Base-by-base conservation (phyloP, 1,284 basidiomycete species). In the Trichosporon asahii region DNA sequence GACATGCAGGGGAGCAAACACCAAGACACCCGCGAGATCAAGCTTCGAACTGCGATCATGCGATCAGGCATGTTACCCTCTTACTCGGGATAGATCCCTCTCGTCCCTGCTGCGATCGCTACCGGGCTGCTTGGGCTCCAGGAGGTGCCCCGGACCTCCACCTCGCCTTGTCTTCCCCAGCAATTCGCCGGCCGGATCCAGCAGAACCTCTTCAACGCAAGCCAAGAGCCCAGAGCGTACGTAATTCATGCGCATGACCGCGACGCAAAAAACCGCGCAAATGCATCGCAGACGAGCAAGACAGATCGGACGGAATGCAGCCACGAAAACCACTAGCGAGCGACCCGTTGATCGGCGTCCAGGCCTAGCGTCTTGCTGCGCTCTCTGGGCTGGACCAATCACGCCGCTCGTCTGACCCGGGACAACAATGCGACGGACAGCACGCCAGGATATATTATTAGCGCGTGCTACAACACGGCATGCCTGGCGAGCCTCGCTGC, bases 121-220 rank as follows among this genome's bases (percentile, higher is more conserved):
- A 8, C 11, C 7, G 9, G 14, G 11, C 9, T 14, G 14, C 35
- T 8, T 53, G 49, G 49, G 21, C n/a, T 53, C 49, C 49, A 37
- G 49, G n/a, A 53, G 49, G 49, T 53, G 49, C 49, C 49, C 49
- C 49, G 49, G 49, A 25, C 49, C 49, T 53, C 49, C 49, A 53
- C n/a, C 14, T 18, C 21, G 31, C 37, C 37, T 23, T 2, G n/a
- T n/a, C 7, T 53, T 25, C 49, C 49, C 49, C 49, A 53, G 49
- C 49, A 25, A 23, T 25, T 53, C 23, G 49, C 49, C 49, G 49
- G 49, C 49, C 49, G 49, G 49, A 53, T 53, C 49, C 49, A 53
- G 21, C 49, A 53, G 49, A 53, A 53, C 14, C 37, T 4, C 23
- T 11, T 23, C 49, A 53, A 25, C 4, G 21, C 49, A 25, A 53